Evolutionary conservation across 257 asterid genomes (phyloP).

Genomic region (Solanum ahanhuiri): DNA sequence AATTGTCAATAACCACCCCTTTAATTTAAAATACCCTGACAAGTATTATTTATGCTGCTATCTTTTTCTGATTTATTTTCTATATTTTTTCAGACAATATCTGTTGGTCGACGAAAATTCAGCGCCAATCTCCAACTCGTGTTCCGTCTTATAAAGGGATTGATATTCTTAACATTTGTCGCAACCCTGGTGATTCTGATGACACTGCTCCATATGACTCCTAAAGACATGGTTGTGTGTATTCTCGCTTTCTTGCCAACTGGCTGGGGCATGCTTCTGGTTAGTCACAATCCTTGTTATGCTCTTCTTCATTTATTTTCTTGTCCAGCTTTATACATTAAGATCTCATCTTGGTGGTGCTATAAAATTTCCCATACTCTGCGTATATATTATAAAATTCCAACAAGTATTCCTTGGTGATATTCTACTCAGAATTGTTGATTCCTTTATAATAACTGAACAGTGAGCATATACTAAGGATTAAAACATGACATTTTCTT

Average conservation of each 20-base stretch:
- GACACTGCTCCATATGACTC: slow-evolving; percentile 68
- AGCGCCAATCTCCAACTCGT: slow-evolving; percentile 86
- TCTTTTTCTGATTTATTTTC: background rate
- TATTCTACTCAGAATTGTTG: background rate
- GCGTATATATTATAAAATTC: background rate
- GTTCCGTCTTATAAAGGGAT: slow-evolving; percentile 90
- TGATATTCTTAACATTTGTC: slow-evolving; percentile 78
- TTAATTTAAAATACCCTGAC: background rate
- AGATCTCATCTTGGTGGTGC: background rate
- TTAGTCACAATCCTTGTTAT: slow-evolving; percentile 17
- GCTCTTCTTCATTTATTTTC: background rate
- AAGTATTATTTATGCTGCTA: background rate
- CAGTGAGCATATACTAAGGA: background rate
- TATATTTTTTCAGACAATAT: slow-evolving; percentile 48
- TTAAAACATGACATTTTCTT: background rate
- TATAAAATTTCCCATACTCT: background rate
- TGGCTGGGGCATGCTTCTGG: slow-evolving; percentile 97
- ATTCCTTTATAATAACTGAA: background rate
- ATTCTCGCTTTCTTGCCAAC: slow-evolving; percentile 95
- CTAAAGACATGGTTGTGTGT: slow-evolving; percentile 69
- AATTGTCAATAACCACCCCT: background rate
- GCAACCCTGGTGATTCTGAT: slow-evolving; percentile 65
- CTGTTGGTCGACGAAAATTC: slow-evolving; percentile 86
- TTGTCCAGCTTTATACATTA: background rate
- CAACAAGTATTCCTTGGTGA: background rate